Base-by-base conservation (phyloP, 1,284 basidiomycete species). In the Rhodotorula glutinis region DNA sequence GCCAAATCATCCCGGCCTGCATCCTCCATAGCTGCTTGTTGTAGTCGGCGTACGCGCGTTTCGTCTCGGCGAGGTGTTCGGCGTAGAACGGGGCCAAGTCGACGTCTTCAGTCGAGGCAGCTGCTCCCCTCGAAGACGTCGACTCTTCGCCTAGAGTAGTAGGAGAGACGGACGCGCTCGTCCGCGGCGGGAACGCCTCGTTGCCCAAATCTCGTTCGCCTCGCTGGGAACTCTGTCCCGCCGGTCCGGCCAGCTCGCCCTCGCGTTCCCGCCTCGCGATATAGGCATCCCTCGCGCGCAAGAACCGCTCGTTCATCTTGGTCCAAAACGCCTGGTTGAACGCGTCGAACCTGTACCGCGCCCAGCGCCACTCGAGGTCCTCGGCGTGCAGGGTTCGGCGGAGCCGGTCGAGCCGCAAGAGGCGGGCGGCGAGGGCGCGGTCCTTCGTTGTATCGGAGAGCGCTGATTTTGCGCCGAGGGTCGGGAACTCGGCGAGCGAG, bases 311-410 rank as follows among this genome's bases (percentile, higher is more conserved):
- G 60, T 75, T 75, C 30, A 67, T 72, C 16, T 65, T 41, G 4
- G 66, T 51, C 75, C 75, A 76, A 43, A 76, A 75, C n/a, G 68
- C 62, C 59, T 75, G 73, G 55, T 75, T 74, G 63, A 75, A 69
- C 25, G 60, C 53, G 58, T 76, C 75, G 53, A 75, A 53, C 16
- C 75, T 70, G 61, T 75, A 69, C 46, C 69, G 60, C 14, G 68
- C 64, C 16, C 73, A 53, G n/a, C 70, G 70, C 73, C 74, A 76
- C 23, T 74, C 74, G 52, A 76, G 66, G 60, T 76, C 75, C n/a
- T 66, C 43, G 10, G 71, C 46, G 33, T 76, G 70, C 29, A 66
- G 67, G 21, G 44, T 8, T 10, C 53, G 69, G 21, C 59, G 40
- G 21, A 62, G 19, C 0, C 44, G 57, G 25, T 59, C 60, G 19